Percentiles rank a stretch among this genome's conserved stretches.
Conservation (phyloP, 257 asterid species). For the Solanum sparsipilum region DNA sequence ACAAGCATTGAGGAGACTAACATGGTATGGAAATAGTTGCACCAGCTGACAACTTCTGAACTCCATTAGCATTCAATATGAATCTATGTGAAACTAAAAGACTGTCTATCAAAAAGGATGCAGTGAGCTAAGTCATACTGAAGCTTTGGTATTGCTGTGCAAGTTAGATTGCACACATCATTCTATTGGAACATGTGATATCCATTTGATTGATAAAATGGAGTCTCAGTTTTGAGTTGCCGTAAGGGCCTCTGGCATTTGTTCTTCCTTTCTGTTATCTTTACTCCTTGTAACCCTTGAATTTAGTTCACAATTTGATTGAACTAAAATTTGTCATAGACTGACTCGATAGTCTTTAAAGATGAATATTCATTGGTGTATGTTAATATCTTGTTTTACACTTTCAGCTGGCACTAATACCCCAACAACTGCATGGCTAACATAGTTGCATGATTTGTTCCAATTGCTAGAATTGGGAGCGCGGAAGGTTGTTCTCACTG, state of each 20-base stretch:
- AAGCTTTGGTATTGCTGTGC: not conserved
- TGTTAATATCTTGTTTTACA: not conserved
- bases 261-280: not conserved
- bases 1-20: not conserved
- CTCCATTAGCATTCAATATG: not conserved
- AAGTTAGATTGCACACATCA: not conserved
- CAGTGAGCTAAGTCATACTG: not conserved
- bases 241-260: not conserved
- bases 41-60: not conserved
- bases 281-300: not conserved
- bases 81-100: not conserved
- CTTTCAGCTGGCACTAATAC: not conserved
- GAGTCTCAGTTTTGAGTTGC: not conserved
- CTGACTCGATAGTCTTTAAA: not conserved
- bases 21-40: not conserved
- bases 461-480: slow-evolving; percentile 63
- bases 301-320: not conserved
- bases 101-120: not conserved
- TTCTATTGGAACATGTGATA: not conserved
- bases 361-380: not conserved
- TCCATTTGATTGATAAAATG: not conserved
- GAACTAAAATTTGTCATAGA: not conserved
- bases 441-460: not conserved
- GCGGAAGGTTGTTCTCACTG: slow-evolving; percentile 68
- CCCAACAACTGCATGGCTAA: not conserved